Base-by-base conservation (phyloP, 106 monocot genomes). In the Vanilla planifolia region DNA sequence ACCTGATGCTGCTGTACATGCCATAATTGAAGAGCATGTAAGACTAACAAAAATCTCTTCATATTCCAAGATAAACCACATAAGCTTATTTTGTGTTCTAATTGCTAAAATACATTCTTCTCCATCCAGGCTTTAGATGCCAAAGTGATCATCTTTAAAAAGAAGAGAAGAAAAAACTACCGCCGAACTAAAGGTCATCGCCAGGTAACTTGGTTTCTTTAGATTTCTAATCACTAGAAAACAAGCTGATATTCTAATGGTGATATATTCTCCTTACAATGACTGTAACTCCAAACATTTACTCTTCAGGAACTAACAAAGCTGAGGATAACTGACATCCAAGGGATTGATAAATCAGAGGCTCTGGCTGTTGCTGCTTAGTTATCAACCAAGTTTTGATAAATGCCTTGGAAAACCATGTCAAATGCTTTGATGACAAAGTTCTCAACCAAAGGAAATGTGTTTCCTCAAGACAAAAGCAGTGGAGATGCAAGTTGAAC, bases 81-180 rank as follows among this genome's bases (percentile, higher is more conserved):
- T n/a, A n/a, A n/a, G n/a, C n/a, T n/a, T n/a, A n/a, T n/a, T n/a
- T n/a, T n/a, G n/a, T n/a, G n/a, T n/a, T n/a, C n/a, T n/a, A n/a
- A n/a, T n/a, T n/a, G 37, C 10, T 37, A 37, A 37, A 37, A 6
- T 37, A 37, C 5, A 37, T 37, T 37, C 37, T 37, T 60, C 42
- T 41, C 19, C 10, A 63, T 62, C 59, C 71, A 96, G 95, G 87
- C 95, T 62, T 79, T 96, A 43, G 90, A 96, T 73, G 90, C 84
- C 5, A 96, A 84, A 46, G 84, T 91, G n/a, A 96, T 96, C 55
- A 91, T 96, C 67, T 96, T 96, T 66, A 96, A 96, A 81, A 96
- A 96, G 70, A 91, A 95, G 65, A 87, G 91, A 66, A 80, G 95
- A 62, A 96, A 96, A 58, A 96, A 96, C 55, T 96, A 96, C 61